Evolutionary conservation across 495 filamentous ascomycete genomes (phyloP).

Genomic region (Thozetella sp.): DNA sequence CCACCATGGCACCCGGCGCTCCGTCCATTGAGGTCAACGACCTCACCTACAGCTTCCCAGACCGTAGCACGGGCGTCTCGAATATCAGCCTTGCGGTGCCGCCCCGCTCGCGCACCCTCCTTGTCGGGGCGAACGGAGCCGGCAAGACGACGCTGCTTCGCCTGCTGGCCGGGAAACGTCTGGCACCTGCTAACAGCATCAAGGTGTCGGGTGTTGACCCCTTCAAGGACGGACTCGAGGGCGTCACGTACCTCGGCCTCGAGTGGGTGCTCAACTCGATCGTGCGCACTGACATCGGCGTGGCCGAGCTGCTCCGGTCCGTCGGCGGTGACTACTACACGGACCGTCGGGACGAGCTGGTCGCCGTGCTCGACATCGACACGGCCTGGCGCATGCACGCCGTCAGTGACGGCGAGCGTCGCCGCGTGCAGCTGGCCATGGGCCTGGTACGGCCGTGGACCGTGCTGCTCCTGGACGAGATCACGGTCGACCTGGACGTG

Average conservation of each 20-base stretch:
- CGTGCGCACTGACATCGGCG: conserved; percentile 92
- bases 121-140: conserved; percentile 97
- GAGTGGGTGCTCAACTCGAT: conserved; percentile 99
- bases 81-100: conserved; percentile 76
- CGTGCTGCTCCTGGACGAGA: conserved; percentile 90
- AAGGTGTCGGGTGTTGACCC: conserved; percentile 82
- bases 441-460: conserved; percentile 92
- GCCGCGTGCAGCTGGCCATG: conserved; percentile 95
- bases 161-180: conserved; percentile 84
- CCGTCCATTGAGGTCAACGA: conserved; percentile 62
- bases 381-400: conserved; percentile 91
- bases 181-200: conserved; percentile 76
- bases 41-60: conserved; percentile 88
- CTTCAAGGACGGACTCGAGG: conserved; percentile 84
- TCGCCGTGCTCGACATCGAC: conserved; percentile 90
- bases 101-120: conserved; percentile 78
- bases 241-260: conserved; percentile 93
- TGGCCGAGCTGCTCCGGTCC: conserved; percentile 78
- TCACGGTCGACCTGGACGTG: conserved; percentile 95
- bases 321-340: conserved; percentile 86
- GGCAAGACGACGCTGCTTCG: conserved; percentile 96
- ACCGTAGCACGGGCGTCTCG: conserved; percentile 72
- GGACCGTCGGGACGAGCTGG: conserved; percentile 80
- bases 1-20: conserved; percentile 7
- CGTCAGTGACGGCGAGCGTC: conserved; percentile 87